These are phyloP conservation scores for Penicillium sp. DNA, from an alignment of 2,329 filamentous ascomycete species.

Conservation along the genomic window DNA sequence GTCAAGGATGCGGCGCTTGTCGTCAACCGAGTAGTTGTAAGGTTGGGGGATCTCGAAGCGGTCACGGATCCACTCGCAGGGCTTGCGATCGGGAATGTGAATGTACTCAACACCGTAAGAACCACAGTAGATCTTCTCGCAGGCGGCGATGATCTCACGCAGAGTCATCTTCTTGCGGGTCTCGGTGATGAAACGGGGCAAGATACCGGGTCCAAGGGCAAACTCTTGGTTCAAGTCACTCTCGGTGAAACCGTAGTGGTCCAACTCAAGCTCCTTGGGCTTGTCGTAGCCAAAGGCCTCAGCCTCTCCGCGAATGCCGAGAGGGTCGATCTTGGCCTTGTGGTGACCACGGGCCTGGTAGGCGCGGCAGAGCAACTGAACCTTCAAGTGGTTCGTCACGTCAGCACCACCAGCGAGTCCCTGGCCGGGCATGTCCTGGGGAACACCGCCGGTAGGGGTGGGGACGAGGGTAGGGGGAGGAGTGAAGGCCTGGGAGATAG, in stretches of 20 bases:
- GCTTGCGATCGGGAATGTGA: conserved; percentile 94
- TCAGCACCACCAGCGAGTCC: conserved; percentile 72
- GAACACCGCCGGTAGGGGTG: conserved; percentile 73
- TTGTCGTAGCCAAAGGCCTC: conserved; percentile 81
- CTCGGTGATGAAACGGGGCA: conserved; percentile 89
- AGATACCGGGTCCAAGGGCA: conserved; percentile 85
- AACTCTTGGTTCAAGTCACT: conserved; percentile 92
- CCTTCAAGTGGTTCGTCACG: conserved; percentile 94
- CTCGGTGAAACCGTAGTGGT: conserved; percentile 93
- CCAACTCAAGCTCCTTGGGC: conserved; percentile 88
- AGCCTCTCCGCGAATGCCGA: conserved; percentile 85
- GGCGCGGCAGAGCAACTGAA: conserved; percentile 92
- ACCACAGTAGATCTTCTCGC: conserved; percentile 94
- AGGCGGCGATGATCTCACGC: conserved; percentile 87
- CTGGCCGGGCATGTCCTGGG: conserved; percentile 68
- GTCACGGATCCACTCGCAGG: conserved; percentile 97
- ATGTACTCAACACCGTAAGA: conserved; percentile 99
- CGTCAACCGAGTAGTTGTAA: conserved; percentile 96
- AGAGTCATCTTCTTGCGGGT: conserved; percentile 93
- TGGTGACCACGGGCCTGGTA: conserved; percentile 98
- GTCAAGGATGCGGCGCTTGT: conserved; percentile 97
- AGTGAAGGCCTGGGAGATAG: conserved; percentile 93
- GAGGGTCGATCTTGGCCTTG: conserved; percentile 95
- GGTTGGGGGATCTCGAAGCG: conserved; percentile 90
- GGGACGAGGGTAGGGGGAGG: conserved; percentile 91